Base-by-base conservation (phyloP, 1,139 yeast species). In the Geotrichum candidum region DNA sequence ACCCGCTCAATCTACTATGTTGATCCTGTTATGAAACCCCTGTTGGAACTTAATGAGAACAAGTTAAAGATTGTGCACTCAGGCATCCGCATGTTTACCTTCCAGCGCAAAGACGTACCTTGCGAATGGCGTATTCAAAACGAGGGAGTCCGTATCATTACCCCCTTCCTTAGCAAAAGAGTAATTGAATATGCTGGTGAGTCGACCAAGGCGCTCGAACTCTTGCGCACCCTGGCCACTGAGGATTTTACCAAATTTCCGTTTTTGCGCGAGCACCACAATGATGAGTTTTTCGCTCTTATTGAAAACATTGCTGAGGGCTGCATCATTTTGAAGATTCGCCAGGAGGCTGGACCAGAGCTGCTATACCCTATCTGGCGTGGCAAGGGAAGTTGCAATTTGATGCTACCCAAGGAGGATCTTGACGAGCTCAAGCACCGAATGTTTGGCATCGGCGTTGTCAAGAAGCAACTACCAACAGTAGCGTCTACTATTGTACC, bases 401-500 rank as follows among this genome's bases (percentile, higher is more conserved):
- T 94, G 76, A 92, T 94, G 98, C 90, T 94, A 45, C 88, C 91
- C 73, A 94, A 94, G 78, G 89, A 91, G 73, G 96, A 90, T 71
- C 86, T 94, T 13, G 94, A 88, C 67, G 99, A 92, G 74, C 80
- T 90, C 65, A 81, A 92, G 64, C 89, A 88, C 76, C 84, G 98
- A 73, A 82, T 90, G 15, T 94, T 87, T 74, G 87, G 84, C 41
- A 35, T 35, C n/a, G 41, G 41, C 41, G 41, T 35, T 3, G 41
- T 35, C n/a, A 35, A 35, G 41, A 35, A 35, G 41, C 41, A 35
- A 9, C 6, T 35, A 3, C n/a, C 41, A 35, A 4, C 41, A 35
- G 41, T 9, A 13, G 41, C 31, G 31, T 0, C 41, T 35, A 9
- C 41, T 13, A 9, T 5, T 35, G 41, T 3, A 35, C n/a, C 41